Conservation (phyloP, 805 yeast genomes). For the Yamadazyma insecticola region DNA sequence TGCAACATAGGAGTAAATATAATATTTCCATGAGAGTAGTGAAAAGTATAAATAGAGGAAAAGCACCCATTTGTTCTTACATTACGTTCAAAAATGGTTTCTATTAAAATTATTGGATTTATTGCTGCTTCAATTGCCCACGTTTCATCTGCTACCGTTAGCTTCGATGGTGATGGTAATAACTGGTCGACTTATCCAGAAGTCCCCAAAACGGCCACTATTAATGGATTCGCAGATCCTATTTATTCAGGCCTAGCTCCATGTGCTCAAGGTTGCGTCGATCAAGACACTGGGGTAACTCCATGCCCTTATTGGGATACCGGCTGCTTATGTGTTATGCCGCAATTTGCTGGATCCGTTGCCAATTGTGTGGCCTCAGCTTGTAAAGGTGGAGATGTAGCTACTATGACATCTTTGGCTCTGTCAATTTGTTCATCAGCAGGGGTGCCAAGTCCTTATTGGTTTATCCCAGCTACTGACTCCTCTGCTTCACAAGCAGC, state of each 20-base stretch:
- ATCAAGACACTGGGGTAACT: slow-evolving; percentile 25
- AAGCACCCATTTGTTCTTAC: too few relatives aligned
- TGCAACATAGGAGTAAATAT: too few relatives aligned
- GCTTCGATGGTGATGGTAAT: slow-evolving; percentile 12
- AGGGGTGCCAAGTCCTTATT: slow-evolving; percentile 29
- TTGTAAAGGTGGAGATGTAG: slow-evolving; percentile 29
- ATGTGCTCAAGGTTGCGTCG: slow-evolving; percentile 34
- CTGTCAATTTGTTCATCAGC: slow-evolving; percentile 18
- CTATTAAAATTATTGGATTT: slow-evolving; percentile 5
- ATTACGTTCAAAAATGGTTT: slow-evolving; percentile 5
- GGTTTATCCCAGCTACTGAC: slow-evolving; percentile 23
- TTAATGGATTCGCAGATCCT: slow-evolving; percentile 39
- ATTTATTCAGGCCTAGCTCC: slow-evolving; percentile 26
- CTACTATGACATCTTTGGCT: slow-evolving; percentile 21
- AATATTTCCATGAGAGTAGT: too few relatives aligned
- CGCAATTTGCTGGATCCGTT: slow-evolving; percentile 23
- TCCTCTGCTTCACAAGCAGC: slow-evolving; percentile 20
- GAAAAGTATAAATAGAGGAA: too few relatives aligned
- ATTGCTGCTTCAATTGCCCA: slow-evolving; percentile 7
- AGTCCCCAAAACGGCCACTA: slow-evolving; percentile 35
- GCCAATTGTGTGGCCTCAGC: slow-evolving; percentile 35
- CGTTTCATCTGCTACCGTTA: slow-evolving; percentile 13
- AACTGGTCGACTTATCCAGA: slow-evolving; percentile 28
- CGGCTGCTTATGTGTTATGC: slow-evolving; percentile 41
- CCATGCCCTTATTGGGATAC: slow-evolving; percentile 46